Percentiles rank a stretch among this genome's conserved stretches.
These are phyloP conservation scores for Coleophoma eucalyptorum DNA, from an alignment of 2,329 filamentous ascomycete genomes.

Conservation along the genomic window DNA sequence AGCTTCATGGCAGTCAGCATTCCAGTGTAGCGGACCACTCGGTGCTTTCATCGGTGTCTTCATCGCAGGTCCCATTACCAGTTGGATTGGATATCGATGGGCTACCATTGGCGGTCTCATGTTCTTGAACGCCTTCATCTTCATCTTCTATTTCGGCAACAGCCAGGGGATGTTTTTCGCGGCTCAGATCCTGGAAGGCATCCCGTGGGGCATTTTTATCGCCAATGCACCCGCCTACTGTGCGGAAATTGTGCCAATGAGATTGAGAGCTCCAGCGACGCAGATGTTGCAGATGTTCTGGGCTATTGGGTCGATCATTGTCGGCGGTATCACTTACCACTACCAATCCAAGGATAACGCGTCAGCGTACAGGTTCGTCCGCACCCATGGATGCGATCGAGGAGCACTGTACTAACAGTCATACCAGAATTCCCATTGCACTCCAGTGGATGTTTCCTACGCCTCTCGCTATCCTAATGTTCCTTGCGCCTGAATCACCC, in stretches of 20 bases:
- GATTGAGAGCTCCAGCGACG: slow-evolving; percentile 52
- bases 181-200: slow-evolving; percentile 54
- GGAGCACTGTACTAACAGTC: slow-evolving; percentile 27
- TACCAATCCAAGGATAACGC: slow-evolving; percentile 37
- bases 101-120: slow-evolving; percentile 52
- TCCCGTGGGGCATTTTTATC: slow-evolving; percentile 65
- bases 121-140: slow-evolving; percentile 43
- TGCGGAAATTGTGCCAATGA: slow-evolving; percentile 56
- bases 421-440: slow-evolving; percentile 42
- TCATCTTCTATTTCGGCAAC: slow-evolving; percentile 40
- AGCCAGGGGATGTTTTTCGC: slow-evolving; percentile 38
- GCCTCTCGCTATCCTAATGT: slow-evolving; percentile 45
- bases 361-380: slow-evolving; percentile 38
- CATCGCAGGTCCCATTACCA: slow-evolving; percentile 57
- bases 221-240: slow-evolving; percentile 62
- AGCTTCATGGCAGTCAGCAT: slow-evolving; percentile 53
- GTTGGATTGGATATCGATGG: slow-evolving; percentile 54
- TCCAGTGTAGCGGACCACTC: slow-evolving; percentile 50
- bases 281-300: slow-evolving; percentile 66
- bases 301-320: slow-evolving; percentile 59
- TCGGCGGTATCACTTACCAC: slow-evolving; percentile 50
- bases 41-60: slow-evolving; percentile 58
- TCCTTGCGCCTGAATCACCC: slow-evolving; percentile 39
- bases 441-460: slow-evolving; percentile 51
- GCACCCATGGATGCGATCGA: slow-evolving; percentile 15